Conservation (phyloP, 495 filamentous ascomycete species). For the Neurospora terricola region DNA sequence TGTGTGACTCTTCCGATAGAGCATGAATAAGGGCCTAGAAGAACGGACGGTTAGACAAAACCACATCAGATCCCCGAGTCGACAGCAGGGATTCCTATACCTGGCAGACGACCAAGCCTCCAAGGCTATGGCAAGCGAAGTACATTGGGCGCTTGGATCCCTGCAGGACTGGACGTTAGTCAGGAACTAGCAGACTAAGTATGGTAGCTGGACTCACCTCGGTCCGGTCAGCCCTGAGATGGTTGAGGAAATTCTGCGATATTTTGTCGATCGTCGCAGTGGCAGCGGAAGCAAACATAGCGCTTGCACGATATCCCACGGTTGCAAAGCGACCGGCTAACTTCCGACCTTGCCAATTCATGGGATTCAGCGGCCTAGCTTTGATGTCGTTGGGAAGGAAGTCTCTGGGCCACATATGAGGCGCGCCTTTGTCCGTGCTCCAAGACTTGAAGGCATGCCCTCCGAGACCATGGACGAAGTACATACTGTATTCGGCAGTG, state of each 20-base stretch:
- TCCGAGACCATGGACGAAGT: conserved; percentile 12
- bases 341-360: neutral
- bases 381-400: conserved; percentile 5
- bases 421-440: conserved; percentile 5
- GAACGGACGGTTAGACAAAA: neutral
- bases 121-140: conserved; percentile 12
- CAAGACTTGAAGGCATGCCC: conserved; percentile 11
- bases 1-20: neutral
- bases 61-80: neutral
- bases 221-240: conserved; percentile 1
- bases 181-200: neutral
- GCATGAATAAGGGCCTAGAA: conserved; percentile 6
- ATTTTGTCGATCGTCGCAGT: conserved; percentile 7
- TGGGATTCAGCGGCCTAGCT: conserved; percentile 2
- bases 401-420: conserved; percentile 9
- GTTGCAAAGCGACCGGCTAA: conserved; percentile 6
- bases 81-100: neutral
- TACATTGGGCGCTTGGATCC: conserved; percentile 8
- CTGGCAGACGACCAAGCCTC: conserved; percentile 8
- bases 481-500: neutral
- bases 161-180: neutral
- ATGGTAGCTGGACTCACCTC: neutral
- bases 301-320: conserved; percentile 5
- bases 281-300: neutral
- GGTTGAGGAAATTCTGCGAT: conserved; percentile 6